Percentiles rank a stretch among this genome's conserved stretches.
Conservation (phyloP, 1,139 yeast genomes). For the Hansenula anomala region DNA sequence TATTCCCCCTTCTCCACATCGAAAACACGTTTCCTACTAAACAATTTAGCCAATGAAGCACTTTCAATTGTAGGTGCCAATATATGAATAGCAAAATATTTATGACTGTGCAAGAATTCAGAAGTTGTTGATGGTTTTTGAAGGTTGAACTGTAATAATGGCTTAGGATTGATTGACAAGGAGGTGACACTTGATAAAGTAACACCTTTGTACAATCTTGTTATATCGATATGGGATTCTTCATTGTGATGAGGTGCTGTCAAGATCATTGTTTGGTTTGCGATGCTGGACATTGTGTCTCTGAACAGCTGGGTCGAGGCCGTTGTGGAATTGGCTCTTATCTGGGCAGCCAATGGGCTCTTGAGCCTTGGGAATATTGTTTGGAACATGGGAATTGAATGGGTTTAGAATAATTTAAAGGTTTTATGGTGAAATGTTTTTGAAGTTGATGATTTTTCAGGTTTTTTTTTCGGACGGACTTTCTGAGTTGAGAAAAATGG, state of each 20-base stretch:
- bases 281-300: slow-evolving; percentile 33
- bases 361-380: neutral
- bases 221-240: slow-evolving; percentile 6
- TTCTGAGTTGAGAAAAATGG: too few relatives aligned
- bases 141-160: slow-evolving; percentile 74
- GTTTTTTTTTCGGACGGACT: too few relatives aligned
- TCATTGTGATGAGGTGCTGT: slow-evolving; percentile 27
- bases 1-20: slow-evolving; percentile 14
- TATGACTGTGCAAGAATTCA: slow-evolving; percentile 48
- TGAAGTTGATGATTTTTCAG: too few relatives aligned
- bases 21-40: slow-evolving; percentile 50
- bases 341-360: neutral
- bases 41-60: slow-evolving; percentile 49
- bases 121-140: slow-evolving; percentile 83
- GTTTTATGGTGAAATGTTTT: too few relatives aligned
- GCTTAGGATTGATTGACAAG: slow-evolving; percentile 65
- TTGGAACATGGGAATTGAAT: too few relatives aligned
- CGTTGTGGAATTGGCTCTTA: neutral
- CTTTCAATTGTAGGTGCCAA: slow-evolving; percentile 54
- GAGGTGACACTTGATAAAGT: slow-evolving; percentile 82
- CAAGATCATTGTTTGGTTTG: slow-evolving; percentile 36
- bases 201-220: slow-evolving; percentile 45
- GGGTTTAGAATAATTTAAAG: too few relatives aligned
- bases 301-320: slow-evolving; percentile 25
- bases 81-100: slow-evolving; percentile 67